Evolutionary conservation across 345 rosid species (phyloP), one percentile per base, ranked within the genome.

Genomic region (Brassica rapa): DNA sequence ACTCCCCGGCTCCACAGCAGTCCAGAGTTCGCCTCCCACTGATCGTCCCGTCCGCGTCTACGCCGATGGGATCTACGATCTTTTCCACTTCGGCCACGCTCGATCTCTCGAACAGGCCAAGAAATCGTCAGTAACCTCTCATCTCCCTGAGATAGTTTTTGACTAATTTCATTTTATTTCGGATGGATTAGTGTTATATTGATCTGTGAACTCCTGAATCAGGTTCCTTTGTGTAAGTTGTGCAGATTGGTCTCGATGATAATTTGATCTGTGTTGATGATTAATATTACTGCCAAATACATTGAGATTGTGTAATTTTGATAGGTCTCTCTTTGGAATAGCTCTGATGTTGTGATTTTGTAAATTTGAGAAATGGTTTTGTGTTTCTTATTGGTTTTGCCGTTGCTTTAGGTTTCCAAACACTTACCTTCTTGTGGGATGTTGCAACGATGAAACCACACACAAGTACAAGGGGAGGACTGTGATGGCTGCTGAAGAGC

Each of bases 1-100:
- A 2, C 66, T 63, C 76, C 6, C 79, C n/a, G 77, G 15, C n/a
- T 68, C 75, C 12, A 15, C 70, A 8, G 9, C 61, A 46, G 70
- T 68, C 61, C 24, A 49, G 49, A 62, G 39, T 27, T 49, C 77
- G 32, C 74, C 85, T 77, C 86, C 83, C 3, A 67, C 87, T 16
- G 88, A 82, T 79, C 85, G 83, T 19, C 92, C 92, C 14, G 83
- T 89, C 29, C 90, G 98, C 30, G 96, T 94, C 66, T 94, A 92
- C 82, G 98, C 98, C 75, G 97, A 94, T 79, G 98, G 98, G 86
- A 94, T 94, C 91, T 94, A 94, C 83, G 98, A 94, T 88, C 97
- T 94, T 71, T 92, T 94, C 85, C 98, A 94, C 78, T 94, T 91
- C 59, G 98, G 98, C 66, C 98, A 92, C 79, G 98, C 98, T 73